Evolutionary conservation across 169 alveolate species (phyloP).

Genomic region (Cryptosporidium sp.): DNA sequence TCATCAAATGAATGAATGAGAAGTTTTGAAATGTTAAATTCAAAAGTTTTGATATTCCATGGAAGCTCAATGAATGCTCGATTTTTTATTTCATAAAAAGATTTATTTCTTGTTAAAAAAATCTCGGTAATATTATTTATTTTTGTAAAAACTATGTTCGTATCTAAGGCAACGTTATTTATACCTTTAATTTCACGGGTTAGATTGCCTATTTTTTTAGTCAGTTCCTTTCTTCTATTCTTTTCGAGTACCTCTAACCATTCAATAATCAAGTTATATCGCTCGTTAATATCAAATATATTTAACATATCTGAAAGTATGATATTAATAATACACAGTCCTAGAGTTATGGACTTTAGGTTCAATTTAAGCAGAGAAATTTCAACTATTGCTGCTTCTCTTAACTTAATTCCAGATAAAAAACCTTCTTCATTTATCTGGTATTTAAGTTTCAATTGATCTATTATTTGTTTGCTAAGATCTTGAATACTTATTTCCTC

Average conservation of each 20-base stretch:
- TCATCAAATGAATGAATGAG: background rate
- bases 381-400: background rate
- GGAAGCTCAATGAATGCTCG: background rate
- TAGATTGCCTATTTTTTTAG: background rate
- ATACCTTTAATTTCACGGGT: background rate
- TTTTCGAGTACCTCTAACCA: conserved; percentile 33
- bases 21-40: conserved; percentile 2
- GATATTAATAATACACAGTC: conserved; percentile 14
- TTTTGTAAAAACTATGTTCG: background rate
- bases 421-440: background rate
- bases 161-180: background rate
- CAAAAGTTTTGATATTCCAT: conserved; percentile 28
- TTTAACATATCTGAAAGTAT: background rate
- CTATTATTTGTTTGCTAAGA: background rate
- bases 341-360: background rate
- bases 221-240: background rate
- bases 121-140: background rate
- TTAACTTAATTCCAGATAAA: background rate
- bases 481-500: background rate
- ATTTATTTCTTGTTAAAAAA: background rate
- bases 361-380: background rate
- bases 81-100: background rate
- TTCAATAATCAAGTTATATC: conserved; percentile 31
- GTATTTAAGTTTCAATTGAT: background rate
- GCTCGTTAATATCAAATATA: conserved; percentile 17